These are phyloP conservation scores for Microbotryomycetes sp. DNA, from an alignment of 1,284 basidiomycete genomes.

Conservation along the genomic window DNA sequence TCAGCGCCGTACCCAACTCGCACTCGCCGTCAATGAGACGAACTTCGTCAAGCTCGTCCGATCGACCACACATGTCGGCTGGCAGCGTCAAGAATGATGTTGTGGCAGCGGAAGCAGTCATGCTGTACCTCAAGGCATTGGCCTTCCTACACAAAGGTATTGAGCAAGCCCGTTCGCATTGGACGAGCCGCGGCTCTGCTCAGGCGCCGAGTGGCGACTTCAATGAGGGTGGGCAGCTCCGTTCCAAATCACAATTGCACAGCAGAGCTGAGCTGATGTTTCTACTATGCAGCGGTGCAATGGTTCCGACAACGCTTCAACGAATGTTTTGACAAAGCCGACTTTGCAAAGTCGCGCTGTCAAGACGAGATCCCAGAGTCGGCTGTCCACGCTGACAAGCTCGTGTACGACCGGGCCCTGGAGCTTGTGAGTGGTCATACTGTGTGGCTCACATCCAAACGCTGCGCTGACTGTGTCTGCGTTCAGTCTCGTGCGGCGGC, in stretches of 20 bases:
- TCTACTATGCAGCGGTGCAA: constrained; percentile 46
- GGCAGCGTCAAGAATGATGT: constrained; percentile 38
- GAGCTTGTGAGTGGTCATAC: constrained; percentile 50
- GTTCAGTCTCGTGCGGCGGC: constrained; percentile 82
- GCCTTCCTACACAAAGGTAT: constrained; percentile 88
- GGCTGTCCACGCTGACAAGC: constrained; percentile 47
- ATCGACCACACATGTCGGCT: constrained; percentile 32
- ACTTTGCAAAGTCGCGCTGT: constrained; percentile 49
- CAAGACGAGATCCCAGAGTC: constrained; percentile 47
- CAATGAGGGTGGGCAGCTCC: constrained; percentile 47
- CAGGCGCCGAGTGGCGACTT: constrained; percentile 46
- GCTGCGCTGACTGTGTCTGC: neutral
- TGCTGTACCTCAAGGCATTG: constrained; percentile 89
- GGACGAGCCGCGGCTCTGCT: constrained; percentile 41
- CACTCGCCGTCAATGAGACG: constrained; percentile 20
- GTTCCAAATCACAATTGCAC: neutral
- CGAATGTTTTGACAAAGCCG: constrained; percentile 53
- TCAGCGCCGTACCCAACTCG: constrained; percentile 30
- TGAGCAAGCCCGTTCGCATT: constrained; percentile 50
- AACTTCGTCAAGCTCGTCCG: constrained; percentile 25
- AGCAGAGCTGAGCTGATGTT: neutral
- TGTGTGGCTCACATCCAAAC: neutral
- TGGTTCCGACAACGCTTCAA: constrained; percentile 54
- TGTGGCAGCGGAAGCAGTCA: constrained; percentile 63
- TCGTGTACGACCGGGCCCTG: constrained; percentile 53